Percentiles rank a stretch among this genome's conserved stretches.
These are phyloP conservation scores for Nakaseomyces nivariensis DNA, from an alignment of 1,139 yeast genomes.

Conservation along the genomic window DNA sequence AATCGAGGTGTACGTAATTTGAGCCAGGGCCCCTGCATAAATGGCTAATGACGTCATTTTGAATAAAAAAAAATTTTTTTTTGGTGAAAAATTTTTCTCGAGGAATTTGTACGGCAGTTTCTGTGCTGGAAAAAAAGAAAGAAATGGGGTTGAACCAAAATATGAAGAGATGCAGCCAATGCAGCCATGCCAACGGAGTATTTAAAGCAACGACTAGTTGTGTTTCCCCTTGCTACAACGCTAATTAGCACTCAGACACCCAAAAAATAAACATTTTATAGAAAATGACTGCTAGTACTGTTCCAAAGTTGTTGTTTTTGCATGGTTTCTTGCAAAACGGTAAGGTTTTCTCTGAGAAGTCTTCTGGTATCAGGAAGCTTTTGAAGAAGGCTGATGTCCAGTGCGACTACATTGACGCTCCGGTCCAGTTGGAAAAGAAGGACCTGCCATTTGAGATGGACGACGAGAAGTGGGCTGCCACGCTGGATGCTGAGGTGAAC, in stretches of 20 bases:
- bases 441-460: conserved; percentile 59
- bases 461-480: conserved; percentile 35
- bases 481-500: conserved; percentile 41
- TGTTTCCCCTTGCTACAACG: neutral
- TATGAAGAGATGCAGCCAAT: neutral
- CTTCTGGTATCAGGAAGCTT: conserved; percentile 67
- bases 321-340: conserved; percentile 67
- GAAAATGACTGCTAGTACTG: conserved; percentile 3
- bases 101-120: neutral
- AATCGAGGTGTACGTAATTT: no score
- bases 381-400: conserved; percentile 58
- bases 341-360: conserved; percentile 61
- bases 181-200: neutral
- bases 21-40: no score
- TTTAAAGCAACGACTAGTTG: neutral
- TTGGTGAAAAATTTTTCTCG: no score
- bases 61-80: no score
- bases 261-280: neutral
- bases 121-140: neutral
- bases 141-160: no score
- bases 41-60: neutral
- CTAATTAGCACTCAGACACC: no score
- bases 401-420: conserved; percentile 71
- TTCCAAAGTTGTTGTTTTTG: conserved; percentile 37
- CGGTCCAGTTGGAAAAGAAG: conserved; percentile 49